Base-by-base conservation (phyloP, 768 basidiomycete species). In the Kockovaella imperatae region DNA sequence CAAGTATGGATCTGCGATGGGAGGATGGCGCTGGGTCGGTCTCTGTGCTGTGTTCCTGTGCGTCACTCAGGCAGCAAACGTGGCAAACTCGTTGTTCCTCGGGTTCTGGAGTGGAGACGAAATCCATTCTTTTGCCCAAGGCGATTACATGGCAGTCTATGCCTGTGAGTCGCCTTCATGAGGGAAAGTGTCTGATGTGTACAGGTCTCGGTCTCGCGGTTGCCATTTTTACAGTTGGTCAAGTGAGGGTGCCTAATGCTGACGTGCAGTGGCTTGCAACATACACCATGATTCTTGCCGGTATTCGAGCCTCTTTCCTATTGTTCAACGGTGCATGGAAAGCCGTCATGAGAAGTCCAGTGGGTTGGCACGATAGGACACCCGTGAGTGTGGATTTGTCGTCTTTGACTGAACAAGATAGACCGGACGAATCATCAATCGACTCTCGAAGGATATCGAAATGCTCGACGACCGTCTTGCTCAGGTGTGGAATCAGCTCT, bases 331-430 rank as follows among this genome's bases (percentile, higher is more conserved):
- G 72, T 5, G 82, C 82, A 0, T 70, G 85, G 8, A 59, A 50
- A 5, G 74, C 74, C 6, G 80, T 86, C 5, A 59, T 87, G 45
- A 70, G 76, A 2, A 81, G 81, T 5, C 80, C 82, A 0, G 64
- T 75, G 0, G 76, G 80, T 1, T 86, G 84, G 73, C 85, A 83
- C 60, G 84, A 85, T 62, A 82, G 80, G 0, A 84, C 83, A 0
- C 53, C 53, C 17, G 53, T 56, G 36, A 38, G 36, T 38, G 8
- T 38, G 8, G 10, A 20, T 46, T 35, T 13, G 13, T 4, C 11
- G 17, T 23, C 14, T 14, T 20, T 20, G 13, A 35, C 13, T 30
- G 21, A 4, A 25, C 4, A 39, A n/a, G 17, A 13, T 20, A 42
- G 42, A 52, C 45, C 18, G 68, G 68, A 15, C 54, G 70, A 10